Evolutionary conservation across 2,329 filamentous ascomycete species (phyloP), one percentile per base, ranked within the genome.

Genomic region (Nakataea oryzae): DNA sequence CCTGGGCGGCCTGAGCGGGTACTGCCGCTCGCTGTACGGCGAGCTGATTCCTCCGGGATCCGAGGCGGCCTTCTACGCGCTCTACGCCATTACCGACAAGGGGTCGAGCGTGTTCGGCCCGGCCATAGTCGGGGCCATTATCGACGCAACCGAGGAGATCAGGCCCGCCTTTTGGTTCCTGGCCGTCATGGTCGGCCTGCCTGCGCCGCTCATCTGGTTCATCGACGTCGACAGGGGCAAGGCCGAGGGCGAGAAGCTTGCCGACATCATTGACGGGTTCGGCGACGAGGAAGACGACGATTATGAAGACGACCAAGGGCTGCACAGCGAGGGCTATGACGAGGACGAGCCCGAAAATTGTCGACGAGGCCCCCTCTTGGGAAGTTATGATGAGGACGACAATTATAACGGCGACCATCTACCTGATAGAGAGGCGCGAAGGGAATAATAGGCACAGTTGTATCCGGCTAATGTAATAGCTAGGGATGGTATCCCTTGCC

Each of bases 1-100:
- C 2, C 85, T 97, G 32, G 95, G 95, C n/a, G 95, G 95, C 0
- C 77, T 99, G 54, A 91, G 90, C 63, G 89, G 89, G 28, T 97
- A 97, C 74, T 97, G 95, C 71, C 88, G 95, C 55, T 93, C 90
- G 64, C 81, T 99, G 5, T 99, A 91, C 71, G 93, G 92, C 54
- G 93, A 97, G 73, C 81, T 99, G 62, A 96, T 99, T 62, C 95
- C 95, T 1, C 91, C 91, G 0, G 95, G 95, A 4, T 96, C 89
- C 32, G 95, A 99, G 75, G 93, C 95, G 0, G 93, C 93, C 0
- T 99, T 99, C 71, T 99, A 96, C 72, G 93, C 93, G 0, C 80
- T 99, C 1, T 99, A 97, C 71, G 95, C 95, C 47, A 97, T 97
- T 66, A 97, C 95, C 1, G 95, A 99, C 73, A 99, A 99, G 74